Conservation (phyloP, 176 grass and related monocot genomes). For the Triticum turgidum region DNA sequence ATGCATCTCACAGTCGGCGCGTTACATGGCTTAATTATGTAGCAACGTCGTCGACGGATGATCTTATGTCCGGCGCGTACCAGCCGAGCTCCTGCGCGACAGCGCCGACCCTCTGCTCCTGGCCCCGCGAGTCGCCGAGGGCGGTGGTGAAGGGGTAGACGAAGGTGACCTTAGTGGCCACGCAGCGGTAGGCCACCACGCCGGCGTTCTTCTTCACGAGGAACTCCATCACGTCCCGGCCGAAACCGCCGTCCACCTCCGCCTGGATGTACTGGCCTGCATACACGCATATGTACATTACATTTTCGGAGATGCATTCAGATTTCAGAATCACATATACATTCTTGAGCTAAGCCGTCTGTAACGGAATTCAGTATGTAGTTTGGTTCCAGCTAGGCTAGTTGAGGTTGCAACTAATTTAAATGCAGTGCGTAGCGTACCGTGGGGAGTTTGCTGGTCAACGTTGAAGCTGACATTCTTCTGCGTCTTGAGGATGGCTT, state of each 20-base stretch:
- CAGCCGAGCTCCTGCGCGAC: slow-evolving; percentile 74
- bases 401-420: too few relatives aligned
- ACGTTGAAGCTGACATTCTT: slow-evolving; percentile 55
- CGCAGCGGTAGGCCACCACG: slow-evolving; percentile 66
- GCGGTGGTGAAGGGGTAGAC: slow-evolving; percentile 94
- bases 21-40: neutral
- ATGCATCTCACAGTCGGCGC: too few relatives aligned
- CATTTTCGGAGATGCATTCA: neutral
- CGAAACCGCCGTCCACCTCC: slow-evolving; percentile 63
- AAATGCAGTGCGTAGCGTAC: slow-evolving; percentile 13
- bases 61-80: slow-evolving; percentile 66
- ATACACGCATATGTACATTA: neutral
- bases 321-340: neutral
- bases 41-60: slow-evolving; percentile 31
- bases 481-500: slow-evolving; percentile 74
- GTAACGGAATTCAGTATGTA: too few relatives aligned
- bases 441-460: slow-evolving; percentile 61
- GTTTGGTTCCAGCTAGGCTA: too few relatives aligned
- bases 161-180: slow-evolving; percentile 83
- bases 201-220: slow-evolving; percentile 60
- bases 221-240: slow-evolving; percentile 85
- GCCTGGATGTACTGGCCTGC: slow-evolving; percentile 83
- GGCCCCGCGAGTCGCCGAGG: slow-evolving; percentile 72
- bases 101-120: slow-evolving; percentile 61
- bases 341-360: neutral